Conservation (phyloP, 352 stramenopile species). For the Phytophthora pini region DNA sequence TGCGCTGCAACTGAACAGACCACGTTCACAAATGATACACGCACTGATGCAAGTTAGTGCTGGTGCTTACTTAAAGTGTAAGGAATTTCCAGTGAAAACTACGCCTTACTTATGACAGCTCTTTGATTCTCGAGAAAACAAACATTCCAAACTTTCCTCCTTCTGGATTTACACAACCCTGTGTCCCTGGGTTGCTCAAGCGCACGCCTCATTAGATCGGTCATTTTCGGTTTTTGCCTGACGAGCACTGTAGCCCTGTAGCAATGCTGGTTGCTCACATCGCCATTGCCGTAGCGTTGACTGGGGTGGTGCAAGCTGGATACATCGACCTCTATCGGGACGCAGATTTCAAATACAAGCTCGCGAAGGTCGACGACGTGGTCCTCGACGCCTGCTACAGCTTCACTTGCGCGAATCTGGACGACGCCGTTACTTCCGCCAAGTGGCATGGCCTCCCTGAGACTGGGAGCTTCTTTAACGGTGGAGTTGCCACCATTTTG, state of each 20-base stretch:
- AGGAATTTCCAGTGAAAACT: background rate
- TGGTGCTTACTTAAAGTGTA: background rate
- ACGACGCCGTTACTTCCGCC: conserved; percentile 18
- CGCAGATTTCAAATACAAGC: conserved; percentile 4
- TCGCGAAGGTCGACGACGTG: conserved; percentile 12
- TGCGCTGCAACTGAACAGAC: background rate
- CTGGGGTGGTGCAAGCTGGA: background rate
- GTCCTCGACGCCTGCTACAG: conserved; percentile 12
- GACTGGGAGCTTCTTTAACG: conserved; percentile 3
- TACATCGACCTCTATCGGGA: conserved; percentile 9
- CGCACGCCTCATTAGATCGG: too few species aligned
- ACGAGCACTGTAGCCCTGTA: too few species aligned
- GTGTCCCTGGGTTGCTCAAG: too few species aligned
- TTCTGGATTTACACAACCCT: too few species aligned
- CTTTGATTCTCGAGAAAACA: too few species aligned
- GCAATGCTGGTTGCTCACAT: too few species aligned
- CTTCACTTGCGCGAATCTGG: conserved; percentile 9
- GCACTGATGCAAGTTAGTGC: background rate
- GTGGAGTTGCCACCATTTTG: conserved; percentile 3
- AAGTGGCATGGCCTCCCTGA: conserved; percentile 20
- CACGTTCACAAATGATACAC: background rate
- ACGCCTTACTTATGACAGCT: too few species aligned
- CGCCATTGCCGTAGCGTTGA: background rate
- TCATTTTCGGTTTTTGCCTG: too few species aligned
- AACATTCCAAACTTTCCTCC: too few species aligned